phyloP scores from a whole-genome alignment of 768 basidiomycete species.

The Tricholoma hemisulphureum region DNA sequence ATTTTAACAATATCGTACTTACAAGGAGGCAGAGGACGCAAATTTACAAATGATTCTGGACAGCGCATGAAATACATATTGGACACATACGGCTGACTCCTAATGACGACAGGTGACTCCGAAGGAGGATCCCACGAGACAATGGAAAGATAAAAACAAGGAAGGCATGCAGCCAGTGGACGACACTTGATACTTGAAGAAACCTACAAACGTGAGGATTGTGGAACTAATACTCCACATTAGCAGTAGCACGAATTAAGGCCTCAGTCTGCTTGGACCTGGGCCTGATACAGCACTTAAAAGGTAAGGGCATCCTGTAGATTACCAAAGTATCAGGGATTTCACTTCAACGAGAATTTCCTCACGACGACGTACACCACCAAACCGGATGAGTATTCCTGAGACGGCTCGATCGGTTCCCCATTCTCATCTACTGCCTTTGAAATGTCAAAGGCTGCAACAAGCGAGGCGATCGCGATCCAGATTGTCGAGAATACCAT shows the following conservation, averaged over 20 bases:
- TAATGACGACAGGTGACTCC: too few species aligned
- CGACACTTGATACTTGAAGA: too few species aligned
- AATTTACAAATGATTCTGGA: too few species aligned
- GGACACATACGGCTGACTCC: too few species aligned
- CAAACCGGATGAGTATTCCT: conserved; percentile 29
- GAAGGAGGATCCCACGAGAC: too few species aligned
- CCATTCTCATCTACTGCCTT: conserved; percentile 27
- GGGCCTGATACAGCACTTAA: conserved; percentile 29
- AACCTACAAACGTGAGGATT: too few species aligned
- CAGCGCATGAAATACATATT: too few species aligned
- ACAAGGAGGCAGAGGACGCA: too few species aligned
- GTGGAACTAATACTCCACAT: neutral
- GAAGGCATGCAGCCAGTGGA: too few species aligned
- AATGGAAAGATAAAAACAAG: too few species aligned
- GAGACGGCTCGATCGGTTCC: conserved; percentile 23
- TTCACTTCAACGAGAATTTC: too few species aligned
- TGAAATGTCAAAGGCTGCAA: conserved; percentile 30
- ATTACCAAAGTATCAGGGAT: neutral
- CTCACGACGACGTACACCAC: conserved; percentile 38
- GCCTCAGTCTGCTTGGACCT: conserved; percentile 22
- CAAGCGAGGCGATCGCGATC: conserved; percentile 28
- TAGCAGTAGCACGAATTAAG: conserved; percentile 13
- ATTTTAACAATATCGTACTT: too few species aligned
- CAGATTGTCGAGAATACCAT: conserved; percentile 27
- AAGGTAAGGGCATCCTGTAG: conserved; percentile 22